Evolutionary conservation across 2,329 filamentous ascomycete species (phyloP).

Genomic region (Tolypocladium endophyticum): DNA sequence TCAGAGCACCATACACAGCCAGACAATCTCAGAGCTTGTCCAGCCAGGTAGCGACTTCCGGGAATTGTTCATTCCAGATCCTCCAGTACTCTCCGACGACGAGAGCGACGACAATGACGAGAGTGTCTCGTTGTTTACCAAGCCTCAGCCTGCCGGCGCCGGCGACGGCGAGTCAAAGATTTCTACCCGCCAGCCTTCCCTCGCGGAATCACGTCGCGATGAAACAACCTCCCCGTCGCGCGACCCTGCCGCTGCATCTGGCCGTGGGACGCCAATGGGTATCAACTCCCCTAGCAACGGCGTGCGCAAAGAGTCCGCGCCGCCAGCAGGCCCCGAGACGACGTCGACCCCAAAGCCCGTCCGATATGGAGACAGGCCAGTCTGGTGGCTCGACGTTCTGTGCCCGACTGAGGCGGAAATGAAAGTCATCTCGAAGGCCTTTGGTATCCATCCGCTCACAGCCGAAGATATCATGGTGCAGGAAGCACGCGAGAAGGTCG

Average conservation of each 20-base stretch:
- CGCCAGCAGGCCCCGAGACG: slow-evolving; percentile 8
- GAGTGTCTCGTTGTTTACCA: slow-evolving; percentile 12
- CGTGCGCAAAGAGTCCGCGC: slow-evolving; percentile 8
- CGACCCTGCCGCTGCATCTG: slow-evolving; percentile 25
- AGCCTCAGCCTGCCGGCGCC: slow-evolving; percentile 10
- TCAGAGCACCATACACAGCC: slow-evolving; percentile 88
- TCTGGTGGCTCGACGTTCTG: slow-evolving; percentile 93
- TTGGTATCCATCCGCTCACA: slow-evolving; percentile 91
- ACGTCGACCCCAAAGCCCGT: slow-evolving; percentile 30
- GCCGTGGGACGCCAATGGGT: slow-evolving; percentile 35
- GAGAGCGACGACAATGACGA: slow-evolving; percentile 53
- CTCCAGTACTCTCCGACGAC: slow-evolving; percentile 62
- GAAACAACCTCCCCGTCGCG: slow-evolving; percentile 18
- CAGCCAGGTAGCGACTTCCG: slow-evolving; percentile 76
- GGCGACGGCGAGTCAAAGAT: slow-evolving; percentile 29
- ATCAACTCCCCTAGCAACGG: slow-evolving; percentile 25
- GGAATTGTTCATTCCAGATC: slow-evolving; percentile 86
- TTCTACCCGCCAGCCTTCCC: slow-evolving; percentile 35
- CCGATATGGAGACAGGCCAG: slow-evolving; percentile 70
- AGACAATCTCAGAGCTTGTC: slow-evolving; percentile 85
- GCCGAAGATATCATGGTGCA: slow-evolving; percentile 96
- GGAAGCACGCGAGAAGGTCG: slow-evolving; percentile 94
- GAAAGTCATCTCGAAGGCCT: slow-evolving; percentile 84
- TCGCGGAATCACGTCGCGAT: slow-evolving; percentile 20
- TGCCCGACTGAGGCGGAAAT: slow-evolving; percentile 90